phyloP scores from a whole-genome alignment of 108 stramenopile genomes.

The Nitzschia sp. region DNA sequence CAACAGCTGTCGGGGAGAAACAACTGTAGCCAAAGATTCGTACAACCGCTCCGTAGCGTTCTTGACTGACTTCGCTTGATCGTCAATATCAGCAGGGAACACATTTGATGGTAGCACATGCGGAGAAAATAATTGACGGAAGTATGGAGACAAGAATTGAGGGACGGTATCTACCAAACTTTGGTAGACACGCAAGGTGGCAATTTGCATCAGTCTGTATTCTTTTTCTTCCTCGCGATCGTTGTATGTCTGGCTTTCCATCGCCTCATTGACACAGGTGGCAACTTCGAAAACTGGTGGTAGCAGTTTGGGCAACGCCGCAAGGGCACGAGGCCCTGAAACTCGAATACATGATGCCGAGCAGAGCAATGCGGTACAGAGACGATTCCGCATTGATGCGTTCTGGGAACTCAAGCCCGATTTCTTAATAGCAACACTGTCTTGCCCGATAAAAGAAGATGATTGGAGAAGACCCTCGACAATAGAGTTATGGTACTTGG shows the following conservation, averaged over 20 bases:
- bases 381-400: conserved; percentile 15
- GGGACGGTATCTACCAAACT: conserved; percentile 71
- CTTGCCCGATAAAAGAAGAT: conserved; percentile 1
- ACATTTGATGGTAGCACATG: conserved; percentile 50
- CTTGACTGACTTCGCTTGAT: conserved; percentile 32
- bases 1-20: conserved; percentile 44
- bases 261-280: conserved; percentile 35
- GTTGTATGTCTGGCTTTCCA: conserved; percentile 10
- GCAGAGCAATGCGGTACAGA: conserved; percentile 56
- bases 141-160: conserved; percentile 70
- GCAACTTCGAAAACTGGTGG: conserved; percentile 52
- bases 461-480: conserved; percentile 14
- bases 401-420: not conserved
- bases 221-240: conserved; percentile 23
- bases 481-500: conserved; percentile 14
- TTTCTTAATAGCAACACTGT: not conserved
- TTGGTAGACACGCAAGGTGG: conserved; percentile 50
- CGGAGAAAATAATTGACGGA: conserved; percentile 53
- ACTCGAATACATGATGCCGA: conserved; percentile 58
- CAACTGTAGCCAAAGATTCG: conserved; percentile 41
- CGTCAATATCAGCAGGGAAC: conserved; percentile 27
- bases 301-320: conserved; percentile 61
- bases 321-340: conserved; percentile 59
- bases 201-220: conserved; percentile 46
- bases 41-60: conserved; percentile 33